phyloP scores from a whole-genome alignment of 1,284 basidiomycete genomes.

The Abortiporus biennis region DNA sequence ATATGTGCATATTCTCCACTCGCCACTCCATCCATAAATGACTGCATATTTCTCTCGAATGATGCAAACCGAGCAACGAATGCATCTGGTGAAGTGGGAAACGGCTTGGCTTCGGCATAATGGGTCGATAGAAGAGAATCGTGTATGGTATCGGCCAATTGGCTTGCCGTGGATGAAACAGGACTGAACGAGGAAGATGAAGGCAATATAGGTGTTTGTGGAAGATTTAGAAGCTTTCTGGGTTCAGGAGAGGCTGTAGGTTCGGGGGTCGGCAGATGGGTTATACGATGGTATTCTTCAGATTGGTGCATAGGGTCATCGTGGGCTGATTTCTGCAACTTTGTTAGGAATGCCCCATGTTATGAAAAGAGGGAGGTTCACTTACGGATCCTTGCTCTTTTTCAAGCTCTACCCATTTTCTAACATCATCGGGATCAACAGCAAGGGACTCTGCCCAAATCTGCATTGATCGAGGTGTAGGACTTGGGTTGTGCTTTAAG shows the following conservation, averaged over 20 bases:
- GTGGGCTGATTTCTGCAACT: too few species aligned
- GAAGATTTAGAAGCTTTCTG: background rate
- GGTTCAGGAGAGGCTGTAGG: slow-evolving; percentile 13
- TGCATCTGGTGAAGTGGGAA: background rate
- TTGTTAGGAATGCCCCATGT: too few species aligned
- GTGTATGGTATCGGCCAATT: background rate
- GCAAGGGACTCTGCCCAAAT: slow-evolving; percentile 1
- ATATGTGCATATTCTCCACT: slow-evolving; percentile 3
- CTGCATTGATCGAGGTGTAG: background rate
- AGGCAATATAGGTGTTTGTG: background rate
- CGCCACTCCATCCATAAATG: slow-evolving; percentile 3
- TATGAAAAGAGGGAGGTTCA: background rate
- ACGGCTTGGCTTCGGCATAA: too few species aligned
- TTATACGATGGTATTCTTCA: background rate
- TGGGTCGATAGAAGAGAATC: too few species aligned
- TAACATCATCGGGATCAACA: background rate
- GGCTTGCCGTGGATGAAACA: background rate
- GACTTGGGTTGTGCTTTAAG: background rate
- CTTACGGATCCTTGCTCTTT: background rate
- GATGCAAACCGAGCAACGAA: slow-evolving; percentile 2
- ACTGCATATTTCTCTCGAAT: background rate
- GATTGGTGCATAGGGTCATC: background rate
- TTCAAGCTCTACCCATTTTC: background rate
- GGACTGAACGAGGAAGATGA: background rate
- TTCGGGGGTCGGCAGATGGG: slow-evolving; percentile 13